Evolutionary conservation across 1,284 basidiomycete species (phyloP).

Genomic region (Ustilago vetiveriae): DNA sequence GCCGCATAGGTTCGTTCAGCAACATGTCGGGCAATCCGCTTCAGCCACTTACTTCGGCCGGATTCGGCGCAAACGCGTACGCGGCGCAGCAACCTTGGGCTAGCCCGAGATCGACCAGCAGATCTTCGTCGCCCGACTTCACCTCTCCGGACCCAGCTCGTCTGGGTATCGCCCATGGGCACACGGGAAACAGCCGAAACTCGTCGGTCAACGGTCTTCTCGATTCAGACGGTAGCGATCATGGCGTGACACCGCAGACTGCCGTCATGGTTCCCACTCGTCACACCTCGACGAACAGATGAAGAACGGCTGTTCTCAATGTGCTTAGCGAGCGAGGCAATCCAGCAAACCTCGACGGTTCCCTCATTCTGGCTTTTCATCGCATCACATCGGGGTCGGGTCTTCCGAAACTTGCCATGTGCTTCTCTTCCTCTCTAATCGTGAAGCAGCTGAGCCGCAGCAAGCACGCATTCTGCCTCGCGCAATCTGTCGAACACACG

Average conservation of each 20-base stretch:
- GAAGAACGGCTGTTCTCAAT: no score
- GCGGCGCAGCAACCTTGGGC: slow-evolving; percentile 30
- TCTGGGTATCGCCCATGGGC: slow-evolving; percentile 5
- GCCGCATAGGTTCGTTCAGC: slow-evolving; percentile 42
- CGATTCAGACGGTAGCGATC: slow-evolving; percentile 42
- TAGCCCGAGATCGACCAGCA: slow-evolving; percentile 21
- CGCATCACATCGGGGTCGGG: no score
- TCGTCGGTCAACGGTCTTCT: slow-evolving; percentile 29
- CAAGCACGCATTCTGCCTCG: not conserved
- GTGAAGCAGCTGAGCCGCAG: no score
- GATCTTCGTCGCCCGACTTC: slow-evolving; percentile 23
- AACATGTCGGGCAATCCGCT: slow-evolving; percentile 34
- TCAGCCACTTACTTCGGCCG: slow-evolving; percentile 21
- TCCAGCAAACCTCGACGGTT: no score
- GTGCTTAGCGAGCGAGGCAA: no score
- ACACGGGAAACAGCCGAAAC: slow-evolving; percentile 11
- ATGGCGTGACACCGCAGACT: slow-evolving; percentile 9
- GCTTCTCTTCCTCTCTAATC: no score
- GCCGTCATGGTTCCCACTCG: slow-evolving; percentile 24
- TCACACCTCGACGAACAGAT: slow-evolving; percentile 7
- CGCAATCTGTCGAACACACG: no score
- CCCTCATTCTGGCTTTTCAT: no score
- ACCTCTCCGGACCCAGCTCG: slow-evolving; percentile 14
- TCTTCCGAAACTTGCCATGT: no score
- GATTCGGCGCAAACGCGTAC: slow-evolving; percentile 7